These are phyloP conservation scores for Symbiodinium pilosum DNA, from an alignment of 73 alveolate genomes.

Conservation along the genomic window DNA sequence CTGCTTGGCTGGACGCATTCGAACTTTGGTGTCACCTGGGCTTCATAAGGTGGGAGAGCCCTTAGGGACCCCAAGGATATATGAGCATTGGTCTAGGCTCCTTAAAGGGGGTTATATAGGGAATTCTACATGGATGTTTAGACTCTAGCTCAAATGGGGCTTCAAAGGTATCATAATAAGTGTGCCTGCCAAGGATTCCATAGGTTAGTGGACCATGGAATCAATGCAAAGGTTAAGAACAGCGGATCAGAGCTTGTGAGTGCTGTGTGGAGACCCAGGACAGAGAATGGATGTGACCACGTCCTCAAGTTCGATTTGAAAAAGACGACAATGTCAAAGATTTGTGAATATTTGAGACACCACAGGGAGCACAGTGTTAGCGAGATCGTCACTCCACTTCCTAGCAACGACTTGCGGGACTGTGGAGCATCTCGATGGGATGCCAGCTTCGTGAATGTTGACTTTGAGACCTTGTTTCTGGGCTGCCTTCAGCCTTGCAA, in stretches of 20 bases:
- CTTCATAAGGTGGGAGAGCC: too few relatives aligned
- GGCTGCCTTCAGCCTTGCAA: too few relatives aligned
- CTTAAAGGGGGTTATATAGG: too few relatives aligned
- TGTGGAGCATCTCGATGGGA: slow-evolving; percentile 93
- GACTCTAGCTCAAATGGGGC: too few relatives aligned
- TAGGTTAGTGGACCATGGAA: too few relatives aligned
- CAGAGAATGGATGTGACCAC: slow-evolving; percentile 3
- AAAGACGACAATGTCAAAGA: slow-evolving; percentile 47
- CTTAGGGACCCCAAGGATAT: too few relatives aligned
- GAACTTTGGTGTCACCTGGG: slow-evolving; percentile 38
- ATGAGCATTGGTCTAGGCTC: too few relatives aligned
- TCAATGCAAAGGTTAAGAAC: not conserved
- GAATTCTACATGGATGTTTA: too few relatives aligned
- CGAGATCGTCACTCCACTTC: slow-evolving; percentile 64
- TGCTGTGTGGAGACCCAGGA: not conserved
- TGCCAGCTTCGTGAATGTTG: slow-evolving; percentile 69
- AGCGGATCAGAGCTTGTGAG: not conserved
- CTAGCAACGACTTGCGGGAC: slow-evolving; percentile 60
- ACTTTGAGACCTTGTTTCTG: slow-evolving; percentile 34
- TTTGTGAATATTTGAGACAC: slow-evolving; percentile 78
- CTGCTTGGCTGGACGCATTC: slow-evolving; percentile 81
- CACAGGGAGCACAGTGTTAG: slow-evolving; percentile 81
- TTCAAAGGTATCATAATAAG: too few relatives aligned
- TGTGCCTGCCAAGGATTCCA: too few relatives aligned
- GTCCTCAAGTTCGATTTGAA: not conserved